Evolutionary conservation across 1,284 basidiomycete genomes (phyloP), one percentile per base, ranked within the genome.

Genomic region (Melampsora larici-populina): DNA sequence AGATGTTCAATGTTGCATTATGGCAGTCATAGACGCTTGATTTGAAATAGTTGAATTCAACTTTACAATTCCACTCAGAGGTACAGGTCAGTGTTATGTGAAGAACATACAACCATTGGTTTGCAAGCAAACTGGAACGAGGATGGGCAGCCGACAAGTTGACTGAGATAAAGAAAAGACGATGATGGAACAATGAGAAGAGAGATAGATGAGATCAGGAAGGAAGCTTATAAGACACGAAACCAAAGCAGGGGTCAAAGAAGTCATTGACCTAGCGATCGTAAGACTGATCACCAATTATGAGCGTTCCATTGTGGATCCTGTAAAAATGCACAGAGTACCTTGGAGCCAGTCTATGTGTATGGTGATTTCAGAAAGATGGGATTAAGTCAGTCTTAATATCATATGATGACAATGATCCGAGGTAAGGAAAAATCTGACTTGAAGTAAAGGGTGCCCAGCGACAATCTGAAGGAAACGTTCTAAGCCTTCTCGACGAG

Each of bases 381-480:
- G 49, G 7, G 31, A 46, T 65, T 6, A n/a, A 69, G 33, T 29
- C 13, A 49, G 21, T 8, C 40, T 13, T 1, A 49, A 40, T 7
- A 33, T n/a, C 26, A 24, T 26, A 21, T 29, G 7, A 6, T 31
- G 65, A 31, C 4, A 36, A 55, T 17, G 9, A 21, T 3, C 5
- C 33, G 18, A 29, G 8, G 31, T 15, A 2, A 70, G 46, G 36
- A 29, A 31, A 36, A 51, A 36, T 85, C 88, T 79, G 80, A 92
- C 93, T 89, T 99, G 96, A 29, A 99, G 86, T 78, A 99, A 86
- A 0, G 96, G 96, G 84, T 99, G 97, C 0, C 96, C 97, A 0
- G 96, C 96, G 62, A 99, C 97, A 80, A 98, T 90, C 82, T 92
- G 94, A 82, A 99, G 85, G 86, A 99, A 99, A 58, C 96, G 87